Base-by-base conservation (phyloP, 169 alveolate genomes). In the Cryptosporidium parvum region DNA sequence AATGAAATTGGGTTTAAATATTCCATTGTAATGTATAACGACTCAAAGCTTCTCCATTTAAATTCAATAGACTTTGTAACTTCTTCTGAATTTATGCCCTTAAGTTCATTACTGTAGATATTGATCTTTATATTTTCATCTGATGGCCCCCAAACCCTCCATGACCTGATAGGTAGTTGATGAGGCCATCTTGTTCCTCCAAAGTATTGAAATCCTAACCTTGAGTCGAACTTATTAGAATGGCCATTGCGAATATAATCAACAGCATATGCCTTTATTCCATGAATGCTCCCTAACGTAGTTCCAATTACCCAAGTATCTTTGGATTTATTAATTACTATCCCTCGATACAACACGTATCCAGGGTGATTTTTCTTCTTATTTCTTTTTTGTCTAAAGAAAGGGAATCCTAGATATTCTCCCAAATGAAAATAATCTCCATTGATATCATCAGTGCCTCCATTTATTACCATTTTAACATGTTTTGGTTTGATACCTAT, bases 131-230 rank as follows among this genome's bases (percentile, higher is more conserved):
- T 80, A 16, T 23, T 62, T 26, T 80, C 75, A 44, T 80, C 89
- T 8, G n/a, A 26, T 7, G 89, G 89, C 5, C 26, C 56, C 89
- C 89, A 80, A 21, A 65, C 62, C 12, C 89, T 59, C 89, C 89
- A 80, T 62, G 89, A 62, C 37, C 52, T 59, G 14, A 80, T 59
- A 12, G 75, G 89, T 61, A 80, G 12, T 65, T 80, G 89, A 51
- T 80, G 89, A 37, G 89, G 89, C 89, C 89, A 80, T 61, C 89
- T 35, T 37, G 89, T 59, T 39, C 89, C 89, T 45, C 89, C 89
- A 80, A 44, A 67, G 59, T 80, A 80, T 12, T n/a, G 44, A 62
- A 80, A 62, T 18, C 89, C 89, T 16, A 75, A 42, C 45, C 80
- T 80, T 29, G 44, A 35, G 0, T 39, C 37, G 16, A 80, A 59